Conservation (phyloP, 768 basidiomycete species). For the Tylopilus sp. region DNA sequence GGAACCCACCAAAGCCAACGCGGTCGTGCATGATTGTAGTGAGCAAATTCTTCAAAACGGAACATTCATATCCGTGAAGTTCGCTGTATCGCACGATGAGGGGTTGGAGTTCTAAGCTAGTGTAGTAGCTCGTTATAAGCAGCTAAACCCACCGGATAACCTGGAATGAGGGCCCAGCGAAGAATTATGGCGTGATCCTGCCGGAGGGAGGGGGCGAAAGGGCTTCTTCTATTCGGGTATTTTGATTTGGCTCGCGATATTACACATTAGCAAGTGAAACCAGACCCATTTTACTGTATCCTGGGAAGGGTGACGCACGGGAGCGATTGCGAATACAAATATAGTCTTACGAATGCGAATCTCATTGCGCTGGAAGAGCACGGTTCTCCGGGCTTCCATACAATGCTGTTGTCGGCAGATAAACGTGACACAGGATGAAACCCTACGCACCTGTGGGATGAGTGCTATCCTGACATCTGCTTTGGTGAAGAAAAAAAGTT, state of each 20-base stretch:
- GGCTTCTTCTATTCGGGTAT: conserved; percentile 38
- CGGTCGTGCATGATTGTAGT: conserved; percentile 32
- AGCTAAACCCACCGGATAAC: conserved; percentile 31
- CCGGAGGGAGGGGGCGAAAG: conserved; percentile 42
- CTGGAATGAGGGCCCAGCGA: conserved; percentile 33
- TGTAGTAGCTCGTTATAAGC: conserved; percentile 26
- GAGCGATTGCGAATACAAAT: conserved; percentile 28
- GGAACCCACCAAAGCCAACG: conserved; percentile 32
- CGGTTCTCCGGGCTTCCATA: too few species aligned
- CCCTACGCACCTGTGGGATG: conserved; percentile 16
- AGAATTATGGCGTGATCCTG: conserved; percentile 33
- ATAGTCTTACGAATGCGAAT: conserved; percentile 22
- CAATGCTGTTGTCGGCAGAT: too few species aligned
- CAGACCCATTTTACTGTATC: conserved; percentile 38
- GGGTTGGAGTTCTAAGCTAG: conserved; percentile 25
- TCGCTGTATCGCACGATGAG: conserved; percentile 36
- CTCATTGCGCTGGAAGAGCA: too few species aligned
- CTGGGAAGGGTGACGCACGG: conserved; percentile 8
- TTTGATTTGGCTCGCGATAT: conserved; percentile 38
- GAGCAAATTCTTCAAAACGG: conserved; percentile 27
- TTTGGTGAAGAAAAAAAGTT: conserved; percentile 23
- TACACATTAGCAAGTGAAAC: conserved; percentile 39
- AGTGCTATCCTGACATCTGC: conserved; percentile 18
- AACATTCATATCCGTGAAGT: conserved; percentile 24
- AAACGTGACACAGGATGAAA: not conserved